Percentiles rank a stretch among this genome's conserved stretches.
Evolutionary conservation across 441 rosid species (phyloP).

Genomic region (Sinapis alba): DNA sequence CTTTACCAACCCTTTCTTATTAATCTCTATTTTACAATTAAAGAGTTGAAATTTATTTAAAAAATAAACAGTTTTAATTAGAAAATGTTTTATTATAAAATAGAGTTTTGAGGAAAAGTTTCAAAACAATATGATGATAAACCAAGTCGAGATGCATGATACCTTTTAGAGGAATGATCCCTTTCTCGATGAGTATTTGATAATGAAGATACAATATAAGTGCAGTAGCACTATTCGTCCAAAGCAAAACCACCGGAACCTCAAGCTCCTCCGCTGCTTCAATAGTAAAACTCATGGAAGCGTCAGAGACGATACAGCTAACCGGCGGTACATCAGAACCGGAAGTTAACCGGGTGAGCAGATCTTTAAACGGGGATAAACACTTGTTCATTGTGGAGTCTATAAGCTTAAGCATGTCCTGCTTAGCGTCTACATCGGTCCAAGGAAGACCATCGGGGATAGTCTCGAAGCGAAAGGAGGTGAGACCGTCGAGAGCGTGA

Average conservation of each 20-base stretch:
- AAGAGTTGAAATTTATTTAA: too few species aligned
- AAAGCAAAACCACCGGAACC: constrained; percentile 42
- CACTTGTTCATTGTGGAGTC: constrained; percentile 28
- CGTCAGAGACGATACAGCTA: constrained; percentile 40
- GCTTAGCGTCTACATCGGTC: constrained; percentile 16
- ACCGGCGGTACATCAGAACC: constrained; percentile 26
- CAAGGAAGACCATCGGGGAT: constrained; percentile 36
- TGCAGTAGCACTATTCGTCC: constrained; percentile 45
- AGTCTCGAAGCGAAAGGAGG: constrained; percentile 29
- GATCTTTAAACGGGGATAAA: constrained; percentile 6
- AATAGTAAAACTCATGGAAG: constrained; percentile 42
- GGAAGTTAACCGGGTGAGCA: constrained; percentile 22
- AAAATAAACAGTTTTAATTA: background rate
- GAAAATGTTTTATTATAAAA: background rate
- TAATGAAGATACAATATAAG: constrained; percentile 36
- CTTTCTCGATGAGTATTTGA: constrained; percentile 34
- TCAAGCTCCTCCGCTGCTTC: constrained; percentile 42
- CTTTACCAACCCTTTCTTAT: background rate
- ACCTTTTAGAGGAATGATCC: constrained; percentile 33
- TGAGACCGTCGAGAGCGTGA: constrained; percentile 19
- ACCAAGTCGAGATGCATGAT: background rate
- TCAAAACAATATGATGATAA: background rate
- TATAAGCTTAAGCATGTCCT: constrained; percentile 20
- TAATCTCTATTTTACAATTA: too few species aligned
- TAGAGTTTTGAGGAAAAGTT: background rate